Percentiles rank a stretch among this genome's conserved stretches.
phyloP scores from a whole-genome alignment of 78 protist genomes.

The Anaeramoeba flamelloides region DNA sequence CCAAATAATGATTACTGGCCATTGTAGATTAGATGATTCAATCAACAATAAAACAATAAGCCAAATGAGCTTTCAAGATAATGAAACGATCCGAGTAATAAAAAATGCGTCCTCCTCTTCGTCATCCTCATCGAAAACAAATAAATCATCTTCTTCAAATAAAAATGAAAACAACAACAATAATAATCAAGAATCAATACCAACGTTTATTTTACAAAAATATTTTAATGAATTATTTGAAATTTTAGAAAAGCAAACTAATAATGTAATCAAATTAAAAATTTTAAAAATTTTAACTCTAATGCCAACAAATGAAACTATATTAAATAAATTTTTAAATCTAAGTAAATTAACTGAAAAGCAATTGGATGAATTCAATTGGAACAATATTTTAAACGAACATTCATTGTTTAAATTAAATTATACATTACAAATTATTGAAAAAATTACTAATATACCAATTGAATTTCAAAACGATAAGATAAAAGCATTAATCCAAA shows the following conservation, averaged over 20 bases:
- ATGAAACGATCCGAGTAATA: background rate
- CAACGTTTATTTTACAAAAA: background rate
- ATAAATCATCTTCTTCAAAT: too few species aligned
- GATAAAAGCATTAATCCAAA: too few species aligned
- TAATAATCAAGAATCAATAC: background rate
- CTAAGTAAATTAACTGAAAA: too few species aligned
- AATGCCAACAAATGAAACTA: constrained; percentile 3
- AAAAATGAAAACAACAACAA: background rate
- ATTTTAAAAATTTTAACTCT: background rate
- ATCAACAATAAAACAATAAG: background rate
- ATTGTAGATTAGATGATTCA: background rate
- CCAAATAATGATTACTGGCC: background rate
- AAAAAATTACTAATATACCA: too few species aligned
- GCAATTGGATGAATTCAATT: too few species aligned
- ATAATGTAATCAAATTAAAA: background rate
- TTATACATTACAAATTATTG: too few species aligned
- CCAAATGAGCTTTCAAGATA: background rate
- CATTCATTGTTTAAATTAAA: too few species aligned
- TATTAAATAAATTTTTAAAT: too few species aligned
- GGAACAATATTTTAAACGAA: too few species aligned
- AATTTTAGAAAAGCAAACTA: background rate
- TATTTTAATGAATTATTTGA: background rate
- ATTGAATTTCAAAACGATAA: too few species aligned
- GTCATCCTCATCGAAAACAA: background rate
- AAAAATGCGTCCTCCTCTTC: background rate